Base-by-base conservation (phyloP, 306 rosid genomes). In the Calophaca sinica region DNA sequence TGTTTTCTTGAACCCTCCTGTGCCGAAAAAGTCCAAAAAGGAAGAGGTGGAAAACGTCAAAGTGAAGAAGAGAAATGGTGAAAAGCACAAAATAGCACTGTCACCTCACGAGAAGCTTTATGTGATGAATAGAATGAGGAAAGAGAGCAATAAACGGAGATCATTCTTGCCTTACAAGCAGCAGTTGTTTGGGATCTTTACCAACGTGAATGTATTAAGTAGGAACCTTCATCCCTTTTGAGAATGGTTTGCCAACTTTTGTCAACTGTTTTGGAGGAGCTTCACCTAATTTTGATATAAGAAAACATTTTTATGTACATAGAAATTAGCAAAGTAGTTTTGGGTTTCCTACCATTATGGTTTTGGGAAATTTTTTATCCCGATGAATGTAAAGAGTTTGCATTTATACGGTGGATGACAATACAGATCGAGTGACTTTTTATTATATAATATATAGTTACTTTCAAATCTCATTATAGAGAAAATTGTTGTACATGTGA, bases 41-140 rank as follows among this genome's bases (percentile, higher is more conserved):
- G 81, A 77, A 49, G 90, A 85, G 84, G 55, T n/a, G 15, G 55
- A 50, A n/a, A 50, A 50, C 20, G 2, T 2, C 32, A 10, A 7
- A 0, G n/a, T 14, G 2, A 38, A 15, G 9, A 62, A 38, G 32
- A 39, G 13, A 9, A 62, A 62, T 10, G 7, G 7, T 15, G 68
- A 5, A 13, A 49, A 49, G 54, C 1, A 13, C 7, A 49, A 49
- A 49, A n/a, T 11, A 4, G 15, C 90, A 3, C 85, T 87, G 9
- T 81, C 85, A 5, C 82, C 83, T 11, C 96, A 88, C 73, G 88
- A 85, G 68, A 84, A 57, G 58, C 84, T 76, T 20, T 88, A 90
- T 75, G 65, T 84, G 60, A 77, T 46, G 71, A 85, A 77, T 20
- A 83, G 84, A 71, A 86, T 81, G 28, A 80, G 70, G 75, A 88